Conservation (phyloP, 768 basidiomycete species). For the Pilatotrama ljubarskyi region DNA sequence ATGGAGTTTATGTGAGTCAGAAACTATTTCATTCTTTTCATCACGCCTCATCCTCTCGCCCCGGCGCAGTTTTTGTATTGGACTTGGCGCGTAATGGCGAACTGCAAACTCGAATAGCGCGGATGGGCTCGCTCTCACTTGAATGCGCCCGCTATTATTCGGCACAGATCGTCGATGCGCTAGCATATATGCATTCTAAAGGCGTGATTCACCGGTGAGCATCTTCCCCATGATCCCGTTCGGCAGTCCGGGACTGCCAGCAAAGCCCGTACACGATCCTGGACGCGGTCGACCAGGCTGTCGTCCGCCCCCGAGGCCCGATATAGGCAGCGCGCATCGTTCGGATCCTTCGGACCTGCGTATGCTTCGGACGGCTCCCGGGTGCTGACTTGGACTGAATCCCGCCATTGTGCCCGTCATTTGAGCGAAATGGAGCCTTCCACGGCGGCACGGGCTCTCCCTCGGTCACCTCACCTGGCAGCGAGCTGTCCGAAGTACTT, state of each 20-base stretch:
- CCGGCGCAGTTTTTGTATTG: slow-evolving; percentile 65
- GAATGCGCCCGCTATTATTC: slow-evolving; percentile 79
- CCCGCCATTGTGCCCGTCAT: too few species aligned
- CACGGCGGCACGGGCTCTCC: too few species aligned
- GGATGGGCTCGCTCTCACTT: slow-evolving; percentile 84
- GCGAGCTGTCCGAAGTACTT: too few species aligned
- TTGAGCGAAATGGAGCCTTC: neutral
- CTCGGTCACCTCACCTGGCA: too few species aligned
- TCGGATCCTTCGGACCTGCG: neutral
- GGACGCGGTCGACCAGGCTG: too few species aligned
- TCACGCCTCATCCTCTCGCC: neutral
- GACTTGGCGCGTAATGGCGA: slow-evolving; percentile 79
- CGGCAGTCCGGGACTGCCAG: neutral
- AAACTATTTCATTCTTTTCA: neutral
- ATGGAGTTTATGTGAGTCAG: slow-evolving; percentile 73
- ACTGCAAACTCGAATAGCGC: slow-evolving; percentile 68
- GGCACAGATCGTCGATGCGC: slow-evolving; percentile 86
- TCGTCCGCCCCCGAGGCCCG: too few species aligned
- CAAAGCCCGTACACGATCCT: neutral
- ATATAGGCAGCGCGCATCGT: neutral
- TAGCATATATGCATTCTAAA: slow-evolving; percentile 88
- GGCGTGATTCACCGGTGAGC: slow-evolving; percentile 83
- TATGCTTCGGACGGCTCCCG: neutral
- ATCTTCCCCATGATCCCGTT: neutral
- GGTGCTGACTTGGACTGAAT: too few species aligned